Conservation (phyloP, 2,329 filamentous ascomycete species). For the Pseudogymnoascus destructans region DNA sequence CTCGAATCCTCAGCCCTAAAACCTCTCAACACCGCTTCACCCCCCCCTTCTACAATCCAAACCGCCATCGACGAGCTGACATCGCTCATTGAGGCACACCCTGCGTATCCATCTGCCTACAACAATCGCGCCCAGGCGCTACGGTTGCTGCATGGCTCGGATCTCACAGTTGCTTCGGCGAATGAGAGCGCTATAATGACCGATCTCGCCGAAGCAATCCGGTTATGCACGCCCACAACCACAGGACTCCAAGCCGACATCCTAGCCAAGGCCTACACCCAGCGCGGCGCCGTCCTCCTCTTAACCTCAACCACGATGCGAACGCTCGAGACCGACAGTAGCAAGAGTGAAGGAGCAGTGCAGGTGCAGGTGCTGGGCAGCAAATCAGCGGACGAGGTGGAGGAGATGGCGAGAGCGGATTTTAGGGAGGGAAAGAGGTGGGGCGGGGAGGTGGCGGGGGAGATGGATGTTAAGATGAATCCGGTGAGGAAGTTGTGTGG, state of each 20-base stretch:
- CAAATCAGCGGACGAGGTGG: conserved; percentile 44
- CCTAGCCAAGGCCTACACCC: conserved; percentile 57
- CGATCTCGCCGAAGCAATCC: conserved; percentile 21
- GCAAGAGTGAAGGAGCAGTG: background rate
- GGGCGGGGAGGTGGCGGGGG: conserved; percentile 52
- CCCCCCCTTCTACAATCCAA: conserved; percentile 33
- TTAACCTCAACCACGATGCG: conserved; percentile 38
- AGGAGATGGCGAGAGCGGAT: conserved; percentile 48
- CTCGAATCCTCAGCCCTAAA: conserved; percentile 33
- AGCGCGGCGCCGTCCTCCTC: conserved; percentile 53
- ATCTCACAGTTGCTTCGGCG: conserved; percentile 34
- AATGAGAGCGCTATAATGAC: conserved; percentile 26
- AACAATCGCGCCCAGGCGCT: conserved; percentile 63
- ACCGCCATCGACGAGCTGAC: conserved; percentile 35
- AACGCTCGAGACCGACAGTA: background rate
- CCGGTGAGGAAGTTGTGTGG: conserved; percentile 58
- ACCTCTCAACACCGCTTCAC: conserved; percentile 15
- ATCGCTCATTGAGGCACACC: conserved; percentile 43
- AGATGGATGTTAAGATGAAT: conserved; percentile 50
- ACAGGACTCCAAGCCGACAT: conserved; percentile 47
- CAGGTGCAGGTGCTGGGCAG: conserved; percentile 9
- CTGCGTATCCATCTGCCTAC: conserved; percentile 56
- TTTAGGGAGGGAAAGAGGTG: conserved; percentile 52
- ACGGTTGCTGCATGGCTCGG: conserved; percentile 49
- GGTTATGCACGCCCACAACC: conserved; percentile 33